Conservation (phyloP, 352 stramenopile species). For the Phytopythium chamaehyphon region DNA sequence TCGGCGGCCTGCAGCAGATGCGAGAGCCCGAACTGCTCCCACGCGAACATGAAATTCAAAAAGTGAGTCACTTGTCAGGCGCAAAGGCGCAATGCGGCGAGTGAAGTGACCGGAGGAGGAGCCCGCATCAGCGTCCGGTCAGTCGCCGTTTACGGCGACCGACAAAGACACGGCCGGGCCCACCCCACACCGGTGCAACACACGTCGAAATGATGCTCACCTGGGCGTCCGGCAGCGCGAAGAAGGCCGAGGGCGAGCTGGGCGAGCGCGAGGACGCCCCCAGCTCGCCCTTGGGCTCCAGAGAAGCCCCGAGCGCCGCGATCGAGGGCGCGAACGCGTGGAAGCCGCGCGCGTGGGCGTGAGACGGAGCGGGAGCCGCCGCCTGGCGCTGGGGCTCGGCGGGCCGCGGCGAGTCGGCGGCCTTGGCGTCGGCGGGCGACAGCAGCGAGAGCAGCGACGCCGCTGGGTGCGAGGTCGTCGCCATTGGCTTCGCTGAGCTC, state of each 20-base stretch:
- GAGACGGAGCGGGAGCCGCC: conserved; percentile 10
- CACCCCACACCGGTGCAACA: background rate
- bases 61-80: conserved; percentile 6
- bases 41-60: conserved; percentile 16
- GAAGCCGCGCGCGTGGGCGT: conserved; percentile 10
- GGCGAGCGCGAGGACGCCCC: conserved; percentile 21
- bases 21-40: conserved; percentile 42
- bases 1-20: conserved; percentile 59
- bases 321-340: conserved; percentile 11
- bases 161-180: conserved; percentile 5
- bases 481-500: too few relatives aligned
- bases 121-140: background rate
- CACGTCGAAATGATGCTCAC: background rate
- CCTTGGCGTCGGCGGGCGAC: conserved; percentile 2
- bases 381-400: background rate
- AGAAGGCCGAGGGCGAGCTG: conserved; percentile 43
- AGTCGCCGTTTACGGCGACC: background rate
- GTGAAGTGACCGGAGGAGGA: background rate
- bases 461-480: conserved; percentile 1
- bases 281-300: too few relatives aligned
- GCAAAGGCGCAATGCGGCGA: background rate
- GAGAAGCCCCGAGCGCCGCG: background rate
- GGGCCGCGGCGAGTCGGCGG: background rate
- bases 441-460: conserved; percentile 8
- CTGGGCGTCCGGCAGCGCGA: conserved; percentile 20